phyloP scores from a whole-genome alignment of 139 green algal genomes.

The Closterium sp. region DNA sequence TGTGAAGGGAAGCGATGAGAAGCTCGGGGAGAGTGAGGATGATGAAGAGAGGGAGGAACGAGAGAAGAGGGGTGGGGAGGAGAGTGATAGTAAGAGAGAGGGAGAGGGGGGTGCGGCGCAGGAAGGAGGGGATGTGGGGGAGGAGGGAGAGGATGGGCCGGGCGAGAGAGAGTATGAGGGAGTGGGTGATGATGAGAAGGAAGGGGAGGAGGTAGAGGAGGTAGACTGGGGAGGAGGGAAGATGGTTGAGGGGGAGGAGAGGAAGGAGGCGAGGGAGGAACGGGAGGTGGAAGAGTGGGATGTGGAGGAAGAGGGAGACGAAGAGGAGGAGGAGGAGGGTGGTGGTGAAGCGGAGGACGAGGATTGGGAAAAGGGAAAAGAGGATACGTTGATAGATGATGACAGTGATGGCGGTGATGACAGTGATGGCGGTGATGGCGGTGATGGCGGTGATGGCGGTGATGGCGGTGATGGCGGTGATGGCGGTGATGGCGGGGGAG shows the following conservation, averaged over 20 bases:
- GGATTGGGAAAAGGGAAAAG: slow-evolving; percentile 2
- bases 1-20: too few relatives aligned
- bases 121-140: background rate
- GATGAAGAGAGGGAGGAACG: background rate
- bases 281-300: slow-evolving; percentile 8
- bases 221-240: background rate
- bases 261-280: background rate
- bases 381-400: background rate
- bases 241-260: background rate
- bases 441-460: background rate
- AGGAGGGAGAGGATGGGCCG: background rate
- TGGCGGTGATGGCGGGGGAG: background rate
- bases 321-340: background rate
- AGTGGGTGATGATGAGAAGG: background rate
- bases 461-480: background rate
- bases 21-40: background rate
- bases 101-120: background rate
- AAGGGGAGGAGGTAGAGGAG: background rate
- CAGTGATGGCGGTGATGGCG: background rate
- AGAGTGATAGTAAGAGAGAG: slow-evolving; percentile 33
- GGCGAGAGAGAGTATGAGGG: background rate
- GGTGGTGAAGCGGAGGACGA: background rate
- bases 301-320: background rate
- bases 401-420: background rate
- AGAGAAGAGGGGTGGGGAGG: slow-evolving; percentile 37